Evolutionary conservation across 2,329 filamentous ascomycete species (phyloP), one percentile per base, ranked within the genome.

Genomic region (Ophiostoma triangulosporum): DNA sequence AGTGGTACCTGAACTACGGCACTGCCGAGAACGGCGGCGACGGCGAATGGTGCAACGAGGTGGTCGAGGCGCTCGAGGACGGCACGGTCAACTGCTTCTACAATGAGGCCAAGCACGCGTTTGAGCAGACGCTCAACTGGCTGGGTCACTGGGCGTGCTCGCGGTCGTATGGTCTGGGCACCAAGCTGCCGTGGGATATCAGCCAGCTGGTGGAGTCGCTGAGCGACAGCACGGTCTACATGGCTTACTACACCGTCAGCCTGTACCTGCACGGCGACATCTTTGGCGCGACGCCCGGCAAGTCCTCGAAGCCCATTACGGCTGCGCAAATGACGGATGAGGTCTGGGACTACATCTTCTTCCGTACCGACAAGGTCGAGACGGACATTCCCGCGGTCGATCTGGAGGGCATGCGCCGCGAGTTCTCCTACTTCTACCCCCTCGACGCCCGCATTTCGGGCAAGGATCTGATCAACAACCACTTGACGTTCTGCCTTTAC

Each of bases 381-480:
- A 80, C 84, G 56, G 83, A 83, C 36, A 94, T 96, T 56, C 74
- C 81, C 56, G 80, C 83, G 51, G 52, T 43, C 12, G 57, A 58
- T 43, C 75, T 98, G 45, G 79, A 87, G 64, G 77, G 79, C 38
- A 85, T 98, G 85, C 80, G 89, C 57, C 80, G 90, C 64, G 88
- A 95, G 63, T 97, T 97, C 63, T 85, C 93, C 67, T 98, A 96
- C 77, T 97, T 88, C 75, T 98, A 97, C 68, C 93, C 93, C 38
- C 74, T 97, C 51, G 91, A 97, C 64, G 74, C 95, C 60, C 79
- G 89, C 62, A 82, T 86, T 40, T 93, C 86, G 33, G 93, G 91
- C 62, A 97, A 97, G 74, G 91, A 95, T 66, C 73, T 95, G 59
- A 90, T 95, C 61, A 84, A 86, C 58, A 95, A 95, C 71, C 93